Percentiles rank a stretch among this genome's conserved stretches.
phyloP scores from a whole-genome alignment of 345 rosid genomes.

The Anacardium occidentale region DNA sequence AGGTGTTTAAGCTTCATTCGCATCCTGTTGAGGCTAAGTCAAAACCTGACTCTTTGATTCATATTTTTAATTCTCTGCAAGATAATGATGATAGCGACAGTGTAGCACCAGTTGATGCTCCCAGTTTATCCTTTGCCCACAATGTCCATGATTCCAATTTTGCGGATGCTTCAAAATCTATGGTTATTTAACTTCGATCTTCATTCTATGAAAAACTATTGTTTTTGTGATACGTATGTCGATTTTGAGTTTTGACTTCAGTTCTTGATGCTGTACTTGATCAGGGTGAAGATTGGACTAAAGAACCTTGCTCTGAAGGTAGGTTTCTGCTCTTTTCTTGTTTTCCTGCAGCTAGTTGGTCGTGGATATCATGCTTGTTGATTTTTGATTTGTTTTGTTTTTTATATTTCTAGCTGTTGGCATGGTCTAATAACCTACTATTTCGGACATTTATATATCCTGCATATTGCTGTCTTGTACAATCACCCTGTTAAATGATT shows the following conservation, averaged over 20 bases:
- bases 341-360: not conserved
- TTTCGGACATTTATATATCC: not conserved
- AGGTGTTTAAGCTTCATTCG: constrained; percentile 50
- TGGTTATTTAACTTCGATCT: constrained; percentile 7
- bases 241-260: constrained; percentile 8
- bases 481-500: not conserved
- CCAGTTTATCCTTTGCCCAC: constrained; percentile 37
- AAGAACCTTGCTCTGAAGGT: constrained; percentile 34
- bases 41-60: constrained; percentile 50
- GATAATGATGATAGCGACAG: constrained; percentile 15
- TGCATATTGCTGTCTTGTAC: not conserved
- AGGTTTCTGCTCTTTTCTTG: constrained; percentile 4
- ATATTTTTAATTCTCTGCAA: constrained; percentile 51
- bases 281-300: constrained; percentile 38
- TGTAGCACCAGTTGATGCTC: constrained; percentile 31
- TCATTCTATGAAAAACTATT: no score
- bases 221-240: not conserved
- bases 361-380: not conserved
- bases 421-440: not conserved
- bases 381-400: not conserved
- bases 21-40: constrained; percentile 24
- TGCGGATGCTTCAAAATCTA: constrained; percentile 23
- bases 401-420: not conserved
- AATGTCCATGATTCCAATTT: constrained; percentile 23
- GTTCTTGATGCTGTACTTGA: constrained; percentile 10